Evolutionary conservation across 495 filamentous ascomycete genomes (phyloP), one percentile per base, ranked within the genome.

Genomic region (Aspergillus coremiiformis): DNA sequence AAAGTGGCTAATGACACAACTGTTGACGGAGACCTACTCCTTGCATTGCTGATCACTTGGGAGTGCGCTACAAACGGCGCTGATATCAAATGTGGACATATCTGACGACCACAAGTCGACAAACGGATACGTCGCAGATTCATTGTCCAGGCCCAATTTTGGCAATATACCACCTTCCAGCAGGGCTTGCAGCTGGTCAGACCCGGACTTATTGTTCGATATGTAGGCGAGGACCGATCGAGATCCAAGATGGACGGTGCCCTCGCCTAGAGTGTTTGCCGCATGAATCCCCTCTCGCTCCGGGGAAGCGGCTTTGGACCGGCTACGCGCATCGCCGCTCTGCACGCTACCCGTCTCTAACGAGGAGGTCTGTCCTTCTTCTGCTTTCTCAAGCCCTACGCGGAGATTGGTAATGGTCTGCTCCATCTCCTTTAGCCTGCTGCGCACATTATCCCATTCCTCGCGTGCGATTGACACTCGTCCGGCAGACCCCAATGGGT

Each of bases 81-180:
- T 80, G 9, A 88, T 79, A 53, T 88, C 82, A 29, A 81, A 78
- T 1, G 82, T 74, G 9, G 85, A 87, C 76, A 88, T 88, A 53
- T 80, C 75, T 0, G 77, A 76, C 2, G 77, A 72, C 79, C 79
- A 84, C 26, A 84, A 60, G 56, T 82, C 79, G 10, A 83, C 75
- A 57, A 93, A 84, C 17, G 88, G 88, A 66, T 91, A 93, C 20
- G 87, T 88, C 22, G 87, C 86, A 29, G 77, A 78, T 50, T 89
- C 86, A 54, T 89, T 90, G 60, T 92, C 87, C 15, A 93, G 78
- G 11, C 87, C 88, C 30, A 93, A 76, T 23, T 91, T 84, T 4
- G 87, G 87, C 32, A 89, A 73, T 66, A 93, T 88, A 55, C 84
- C 86, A 46, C 85, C 84, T 59, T 88, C 82, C 44, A 91, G 61